These are phyloP conservation scores for Suillus occidentalis DNA, from an alignment of 768 basidiomycete species.

Conservation along the genomic window DNA sequence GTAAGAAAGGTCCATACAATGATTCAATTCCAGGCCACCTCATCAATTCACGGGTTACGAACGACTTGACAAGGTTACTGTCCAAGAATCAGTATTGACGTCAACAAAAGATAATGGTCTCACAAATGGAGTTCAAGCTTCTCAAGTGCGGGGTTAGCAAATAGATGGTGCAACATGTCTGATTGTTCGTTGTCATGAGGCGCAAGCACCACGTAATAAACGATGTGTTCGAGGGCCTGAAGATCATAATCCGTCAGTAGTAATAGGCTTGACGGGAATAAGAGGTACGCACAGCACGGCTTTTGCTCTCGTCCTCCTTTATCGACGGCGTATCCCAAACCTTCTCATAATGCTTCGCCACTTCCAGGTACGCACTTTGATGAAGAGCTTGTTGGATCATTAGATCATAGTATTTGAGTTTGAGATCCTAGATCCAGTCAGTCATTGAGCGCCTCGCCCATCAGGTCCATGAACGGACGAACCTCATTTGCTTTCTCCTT, in stretches of 20 bases:
- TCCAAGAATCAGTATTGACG: constrained; percentile 14
- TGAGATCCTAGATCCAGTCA: constrained; percentile 69
- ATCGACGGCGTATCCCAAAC: constrained; percentile 97
- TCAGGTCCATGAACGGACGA: constrained; percentile 19
- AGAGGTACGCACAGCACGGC: constrained; percentile 53
- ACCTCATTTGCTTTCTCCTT: constrained; percentile 90
- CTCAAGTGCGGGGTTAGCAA: constrained; percentile 70
- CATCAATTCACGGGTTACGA: constrained; percentile 91
- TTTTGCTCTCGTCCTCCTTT: constrained; percentile 78
- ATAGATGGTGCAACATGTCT: constrained; percentile 91
- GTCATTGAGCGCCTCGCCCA: not conserved
- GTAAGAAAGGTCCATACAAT: constrained; percentile 83
- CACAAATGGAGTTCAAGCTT: constrained; percentile 88
- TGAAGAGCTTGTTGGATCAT: constrained; percentile 95
- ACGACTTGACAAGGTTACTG: constrained; percentile 93
- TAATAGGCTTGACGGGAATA: constrained; percentile 6
- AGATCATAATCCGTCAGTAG: constrained; percentile 4
- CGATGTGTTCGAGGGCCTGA: constrained; percentile 91
- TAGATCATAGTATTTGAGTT: constrained; percentile 92
- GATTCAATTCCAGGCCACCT: constrained; percentile 93
- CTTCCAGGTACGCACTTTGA: constrained; percentile 83
- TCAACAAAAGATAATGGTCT: constrained; percentile 19
- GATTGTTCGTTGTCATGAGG: constrained; percentile 97
- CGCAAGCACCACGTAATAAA: constrained; percentile 91
- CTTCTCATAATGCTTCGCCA: constrained; percentile 92